A percentile compares a stretch with the other conserved stretches of the same genome.
Evolutionary conservation across 164 flowering plant genomes (phyloP).

Genomic region (Magnolia officinalis): DNA sequence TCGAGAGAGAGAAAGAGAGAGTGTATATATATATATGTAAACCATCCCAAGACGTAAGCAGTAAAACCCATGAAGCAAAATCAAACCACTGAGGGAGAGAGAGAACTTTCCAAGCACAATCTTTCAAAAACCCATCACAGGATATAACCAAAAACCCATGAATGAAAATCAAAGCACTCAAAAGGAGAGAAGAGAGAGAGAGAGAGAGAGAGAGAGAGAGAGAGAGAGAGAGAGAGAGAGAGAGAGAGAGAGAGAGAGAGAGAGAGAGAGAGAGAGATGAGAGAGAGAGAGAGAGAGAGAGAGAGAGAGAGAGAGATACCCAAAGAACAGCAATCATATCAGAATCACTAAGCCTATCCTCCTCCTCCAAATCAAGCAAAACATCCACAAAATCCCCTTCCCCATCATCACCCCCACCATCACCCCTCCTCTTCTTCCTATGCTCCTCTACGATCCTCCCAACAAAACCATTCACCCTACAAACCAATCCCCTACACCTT

Average conservation of each 20-base stretch:
- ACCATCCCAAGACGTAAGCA: no score
- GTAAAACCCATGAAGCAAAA: no score
- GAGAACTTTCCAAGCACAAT: no score
- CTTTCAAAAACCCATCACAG: no score
- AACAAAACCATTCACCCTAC: constrained; percentile 35
- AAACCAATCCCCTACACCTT: constrained; percentile 23
- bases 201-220: no score
- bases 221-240: no score
- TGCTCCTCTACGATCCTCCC: constrained; percentile 39
- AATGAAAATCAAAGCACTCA: no score
- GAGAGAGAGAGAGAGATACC: constrained; percentile 31
- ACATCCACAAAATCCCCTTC: constrained; percentile 29
- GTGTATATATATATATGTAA: no score
- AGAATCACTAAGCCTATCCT: constrained; percentile 51
- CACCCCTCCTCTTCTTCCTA: constrained; percentile 8
- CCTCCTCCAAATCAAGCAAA: constrained; percentile 35
- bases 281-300: not conserved
- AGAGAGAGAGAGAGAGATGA: no score
- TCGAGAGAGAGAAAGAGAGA: no score
- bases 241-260: not conserved
- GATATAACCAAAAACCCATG: not conserved
- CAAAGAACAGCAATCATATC: constrained; percentile 91
- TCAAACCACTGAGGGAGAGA: no score
- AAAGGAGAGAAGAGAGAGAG: no score
- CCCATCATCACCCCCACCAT: constrained; percentile 5